Evolutionary conservation across 768 basidiomycete genomes (phyloP).

Genomic region (Macrocybe gigantea): DNA sequence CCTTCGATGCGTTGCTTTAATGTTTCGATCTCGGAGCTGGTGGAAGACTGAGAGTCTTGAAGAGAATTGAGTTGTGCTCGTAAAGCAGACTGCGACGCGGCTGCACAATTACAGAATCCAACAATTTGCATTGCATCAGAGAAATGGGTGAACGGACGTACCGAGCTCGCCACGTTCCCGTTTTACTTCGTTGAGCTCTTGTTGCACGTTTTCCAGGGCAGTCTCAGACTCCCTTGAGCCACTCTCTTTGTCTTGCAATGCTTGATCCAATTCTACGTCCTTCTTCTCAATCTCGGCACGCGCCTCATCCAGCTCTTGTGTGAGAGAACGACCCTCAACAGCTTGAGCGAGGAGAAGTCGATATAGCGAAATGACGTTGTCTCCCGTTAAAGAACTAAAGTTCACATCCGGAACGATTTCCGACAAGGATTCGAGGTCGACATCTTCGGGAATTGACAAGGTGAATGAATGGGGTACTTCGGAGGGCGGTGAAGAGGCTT

Average conservation of each 20-base stretch:
- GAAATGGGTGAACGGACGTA: constrained; percentile 24
- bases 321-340: constrained; percentile 45
- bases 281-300: constrained; percentile 64
- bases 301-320: constrained; percentile 64
- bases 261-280: constrained; percentile 82
- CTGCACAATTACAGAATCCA: constrained; percentile 25
- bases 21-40: constrained; percentile 54
- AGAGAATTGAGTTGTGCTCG: constrained; percentile 53
- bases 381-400: constrained; percentile 49
- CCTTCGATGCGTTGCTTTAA: constrained; percentile 63
- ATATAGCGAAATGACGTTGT: constrained; percentile 59
- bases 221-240: constrained; percentile 51
- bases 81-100: constrained; percentile 37
- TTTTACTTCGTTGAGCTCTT: constrained; percentile 51
- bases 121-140: constrained; percentile 9
- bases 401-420: constrained; percentile 57
- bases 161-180: constrained; percentile 64
- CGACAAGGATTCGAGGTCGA: constrained; percentile 57
- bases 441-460: constrained; percentile 57
- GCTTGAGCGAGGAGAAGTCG: constrained; percentile 53
- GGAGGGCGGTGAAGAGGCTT: constrained; percentile 20
- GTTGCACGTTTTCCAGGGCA: constrained; percentile 43
- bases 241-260: constrained; percentile 71
- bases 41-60: constrained; percentile 52
- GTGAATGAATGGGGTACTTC: constrained; percentile 30